These are phyloP conservation scores for Talaromyces adpressus DNA, from an alignment of 495 filamentous ascomycete genomes.

Conservation along the genomic window DNA sequence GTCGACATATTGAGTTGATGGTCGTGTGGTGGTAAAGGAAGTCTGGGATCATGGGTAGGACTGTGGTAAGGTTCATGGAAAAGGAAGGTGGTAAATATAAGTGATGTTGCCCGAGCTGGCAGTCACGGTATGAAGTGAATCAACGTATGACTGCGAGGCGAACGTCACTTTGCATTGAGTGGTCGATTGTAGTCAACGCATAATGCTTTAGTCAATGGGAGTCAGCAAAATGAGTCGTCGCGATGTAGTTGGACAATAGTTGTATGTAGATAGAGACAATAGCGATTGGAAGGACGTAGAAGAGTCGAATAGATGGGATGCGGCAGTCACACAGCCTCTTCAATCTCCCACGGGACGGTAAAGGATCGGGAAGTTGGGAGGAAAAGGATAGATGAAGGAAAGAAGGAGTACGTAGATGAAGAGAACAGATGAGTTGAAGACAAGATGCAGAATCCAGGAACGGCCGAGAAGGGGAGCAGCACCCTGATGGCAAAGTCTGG, in stretches of 20 bases:
- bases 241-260: not conserved
- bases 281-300: not conserved
- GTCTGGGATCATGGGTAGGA: not conserved
- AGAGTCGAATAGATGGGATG: not conserved
- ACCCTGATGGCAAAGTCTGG: not conserved
- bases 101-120: not conserved
- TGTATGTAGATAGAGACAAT: not conserved
- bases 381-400: not conserved
- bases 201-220: not conserved
- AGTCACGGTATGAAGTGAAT: not conserved
- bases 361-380: not conserved
- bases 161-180: not conserved
- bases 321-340: not conserved
- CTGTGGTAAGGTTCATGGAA: not conserved
- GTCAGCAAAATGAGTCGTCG: not conserved
- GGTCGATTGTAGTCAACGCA: not conserved
- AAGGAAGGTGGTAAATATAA: not conserved
- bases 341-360: not conserved
- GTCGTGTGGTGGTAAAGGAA: not conserved
- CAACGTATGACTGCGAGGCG: not conserved
- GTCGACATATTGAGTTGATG: constrained; percentile 47
- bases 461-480: not conserved
- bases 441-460: not conserved
- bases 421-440: not conserved
- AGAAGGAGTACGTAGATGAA: not conserved